Evolutionary conservation across 441 rosid genomes (phyloP).

Genomic region (Eruca vesicaria): DNA sequence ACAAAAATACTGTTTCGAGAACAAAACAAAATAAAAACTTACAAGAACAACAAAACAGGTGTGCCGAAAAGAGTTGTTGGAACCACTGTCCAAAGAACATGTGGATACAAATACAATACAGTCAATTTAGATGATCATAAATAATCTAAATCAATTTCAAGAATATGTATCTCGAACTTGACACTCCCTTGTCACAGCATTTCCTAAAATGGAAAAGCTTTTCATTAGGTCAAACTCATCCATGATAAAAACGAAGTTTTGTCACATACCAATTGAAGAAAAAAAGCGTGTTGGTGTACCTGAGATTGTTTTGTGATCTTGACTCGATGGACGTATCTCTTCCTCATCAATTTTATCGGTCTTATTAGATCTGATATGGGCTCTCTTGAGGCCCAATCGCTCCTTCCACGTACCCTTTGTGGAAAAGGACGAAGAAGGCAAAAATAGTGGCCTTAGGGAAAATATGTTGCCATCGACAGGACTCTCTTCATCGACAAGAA

Average conservation of each 20-base stretch:
- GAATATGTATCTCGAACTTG: slow-evolving; percentile 11
- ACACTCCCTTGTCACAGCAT: slow-evolving; percentile 13
- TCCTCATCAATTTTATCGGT: slow-evolving; percentile 41
- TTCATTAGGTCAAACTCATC: not conserved
- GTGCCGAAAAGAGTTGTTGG: slow-evolving; percentile 6
- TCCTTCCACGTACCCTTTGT: slow-evolving; percentile 68
- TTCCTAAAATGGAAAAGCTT: slow-evolving; percentile 7
- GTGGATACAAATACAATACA: slow-evolving; percentile 14
- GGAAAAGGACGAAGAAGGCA: slow-evolving; percentile 43
- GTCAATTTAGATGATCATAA: slow-evolving; percentile 21
- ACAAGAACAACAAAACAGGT: slow-evolving; percentile 16
- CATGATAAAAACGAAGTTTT: not conserved
- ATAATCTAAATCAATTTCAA: slow-evolving; percentile 18
- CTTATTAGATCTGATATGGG: slow-evolving; percentile 60
- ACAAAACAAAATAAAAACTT: not conserved
- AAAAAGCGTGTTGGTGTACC: slow-evolving; percentile 1
- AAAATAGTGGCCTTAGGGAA: slow-evolving; percentile 49
- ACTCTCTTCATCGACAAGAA: slow-evolving; percentile 55
- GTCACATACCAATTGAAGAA: not conserved
- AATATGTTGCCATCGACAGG: slow-evolving; percentile 27
- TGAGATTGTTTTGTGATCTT: slow-evolving; percentile 18
- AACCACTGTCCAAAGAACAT: slow-evolving; percentile 14
- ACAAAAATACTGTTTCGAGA: not conserved
- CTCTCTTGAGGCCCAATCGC: slow-evolving; percentile 61
- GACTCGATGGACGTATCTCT: not conserved